Evolutionary conservation across 169 alveolate genomes (phyloP).

Genomic region (Babesia ovis): DNA sequence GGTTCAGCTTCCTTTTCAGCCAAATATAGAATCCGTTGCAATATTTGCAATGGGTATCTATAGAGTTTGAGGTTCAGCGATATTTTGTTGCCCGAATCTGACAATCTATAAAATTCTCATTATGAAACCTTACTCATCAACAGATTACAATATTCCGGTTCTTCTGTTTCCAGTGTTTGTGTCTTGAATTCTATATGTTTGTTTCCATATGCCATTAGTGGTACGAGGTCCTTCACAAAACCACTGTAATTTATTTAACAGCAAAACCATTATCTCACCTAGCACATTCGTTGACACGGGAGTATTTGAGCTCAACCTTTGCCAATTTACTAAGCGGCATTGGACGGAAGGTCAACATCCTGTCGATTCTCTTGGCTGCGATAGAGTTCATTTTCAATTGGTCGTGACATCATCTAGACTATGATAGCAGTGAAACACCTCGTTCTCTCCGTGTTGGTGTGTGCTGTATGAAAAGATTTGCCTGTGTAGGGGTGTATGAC

Average conservation of each 20-base stretch:
- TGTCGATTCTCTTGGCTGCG: conserved; percentile 33
- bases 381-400: conserved; percentile 9
- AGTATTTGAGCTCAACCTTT: conserved; percentile 2
- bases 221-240: conserved; percentile 40
- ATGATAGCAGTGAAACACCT: background rate
- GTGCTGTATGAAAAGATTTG: background rate
- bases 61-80: conserved; percentile 40
- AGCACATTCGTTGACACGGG: conserved; percentile 16
- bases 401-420: background rate
- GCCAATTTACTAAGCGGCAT: conserved; percentile 5
- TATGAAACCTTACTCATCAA: background rate
- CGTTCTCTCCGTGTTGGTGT: background rate
- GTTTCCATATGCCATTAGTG: conserved; percentile 56
- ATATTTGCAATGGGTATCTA: conserved; percentile 46
- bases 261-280: background rate
- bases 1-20: background rate
- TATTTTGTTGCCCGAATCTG: conserved; percentile 16
- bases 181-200: conserved; percentile 28
- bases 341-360: conserved; percentile 30
- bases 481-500: background rate
- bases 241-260: background rate
- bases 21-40: conserved; percentile 42
- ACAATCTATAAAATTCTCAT: background rate
- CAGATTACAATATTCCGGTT: background rate
- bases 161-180: background rate